Evolutionary conservation across 192 early-diverging fungal species (phyloP).

Genomic region (Rhizophlyctis rosea): DNA sequence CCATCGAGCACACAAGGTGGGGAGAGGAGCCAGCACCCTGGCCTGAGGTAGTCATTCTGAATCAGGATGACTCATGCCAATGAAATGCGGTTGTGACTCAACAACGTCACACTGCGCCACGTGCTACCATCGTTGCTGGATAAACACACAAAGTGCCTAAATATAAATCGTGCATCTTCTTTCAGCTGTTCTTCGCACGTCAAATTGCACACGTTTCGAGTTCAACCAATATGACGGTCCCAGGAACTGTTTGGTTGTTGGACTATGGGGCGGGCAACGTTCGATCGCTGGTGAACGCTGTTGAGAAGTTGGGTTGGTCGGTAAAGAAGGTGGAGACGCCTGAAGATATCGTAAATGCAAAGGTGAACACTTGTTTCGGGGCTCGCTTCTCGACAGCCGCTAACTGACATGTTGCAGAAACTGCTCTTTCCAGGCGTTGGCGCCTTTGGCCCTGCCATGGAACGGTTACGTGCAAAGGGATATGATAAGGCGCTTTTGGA

Average conservation of each 20-base stretch:
- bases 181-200: too few species aligned
- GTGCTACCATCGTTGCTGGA: too few species aligned
- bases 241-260: constrained; percentile 54
- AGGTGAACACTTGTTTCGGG: constrained; percentile 48
- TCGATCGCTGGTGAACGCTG: constrained; percentile 91
- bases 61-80: too few species aligned
- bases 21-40: too few species aligned
- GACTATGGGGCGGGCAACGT: constrained; percentile 99
- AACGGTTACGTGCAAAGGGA: constrained; percentile 66
- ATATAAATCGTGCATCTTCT: too few species aligned
- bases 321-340: constrained; percentile 72
- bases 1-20: too few species aligned
- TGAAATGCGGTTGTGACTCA: too few species aligned
- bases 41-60: too few species aligned
- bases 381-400: neutral
- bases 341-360: constrained; percentile 84
- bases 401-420: constrained; percentile 58
- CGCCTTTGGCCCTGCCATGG: constrained; percentile 91
- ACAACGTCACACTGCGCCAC: too few species aligned
- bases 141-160: too few species aligned
- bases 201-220: too few species aligned
- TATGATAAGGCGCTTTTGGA: constrained; percentile 76
- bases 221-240: neutral
- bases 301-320: constrained; percentile 82
- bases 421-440: constrained; percentile 99